Percentiles rank a stretch among this genome's conserved stretches.
Conservation (phyloP, 2,329 filamentous ascomycete genomes). For the Metarhizium humberi region DNA sequence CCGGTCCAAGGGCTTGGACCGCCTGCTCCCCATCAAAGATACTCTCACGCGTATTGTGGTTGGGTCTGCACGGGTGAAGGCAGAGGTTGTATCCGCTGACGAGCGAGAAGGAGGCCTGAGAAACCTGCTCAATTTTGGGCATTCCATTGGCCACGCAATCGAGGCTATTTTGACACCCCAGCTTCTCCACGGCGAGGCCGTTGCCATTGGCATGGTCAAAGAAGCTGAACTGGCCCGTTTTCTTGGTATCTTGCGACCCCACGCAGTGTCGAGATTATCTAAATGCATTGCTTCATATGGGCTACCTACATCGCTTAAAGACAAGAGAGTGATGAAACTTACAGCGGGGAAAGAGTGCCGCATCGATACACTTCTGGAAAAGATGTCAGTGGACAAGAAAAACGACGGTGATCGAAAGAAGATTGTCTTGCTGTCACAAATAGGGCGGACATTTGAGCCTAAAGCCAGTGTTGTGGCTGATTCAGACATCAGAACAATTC, state of each 20-base stretch:
- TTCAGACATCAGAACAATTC: constrained; percentile 67
- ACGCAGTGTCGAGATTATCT: constrained; percentile 77
- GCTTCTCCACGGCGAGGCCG: constrained; percentile 88
- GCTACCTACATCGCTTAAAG: constrained; percentile 73
- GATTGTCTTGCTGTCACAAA: constrained; percentile 82
- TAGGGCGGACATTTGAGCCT: constrained; percentile 79
- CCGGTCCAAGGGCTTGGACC: constrained; percentile 30
- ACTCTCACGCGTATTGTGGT: constrained; percentile 73
- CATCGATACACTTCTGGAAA: constrained; percentile 74
- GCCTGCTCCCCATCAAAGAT: constrained; percentile 61
- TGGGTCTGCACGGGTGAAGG: constrained; percentile 88
- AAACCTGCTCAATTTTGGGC: constrained; percentile 94
- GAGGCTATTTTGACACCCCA: constrained; percentile 94
- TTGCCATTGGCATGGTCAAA: constrained; percentile 97
- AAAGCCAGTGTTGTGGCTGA: constrained; percentile 87
- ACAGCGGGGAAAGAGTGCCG: constrained; percentile 83
- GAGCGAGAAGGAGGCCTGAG: constrained; percentile 89
- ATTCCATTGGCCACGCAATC: constrained; percentile 94
- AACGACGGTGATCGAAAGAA: constrained; percentile 95
- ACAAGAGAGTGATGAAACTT: constrained; percentile 72
- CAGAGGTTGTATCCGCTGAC: constrained; percentile 85
- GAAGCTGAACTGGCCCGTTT: constrained; percentile 90
- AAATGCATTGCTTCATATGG: constrained; percentile 96
- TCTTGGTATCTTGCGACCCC: constrained; percentile 74
- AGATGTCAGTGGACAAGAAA: constrained; percentile 99